A percentile compares a stretch with the other conserved stretches of the same genome.
Conservation (phyloP, 2,329 filamentous ascomycete genomes). For the Colletotrichum sidae region DNA sequence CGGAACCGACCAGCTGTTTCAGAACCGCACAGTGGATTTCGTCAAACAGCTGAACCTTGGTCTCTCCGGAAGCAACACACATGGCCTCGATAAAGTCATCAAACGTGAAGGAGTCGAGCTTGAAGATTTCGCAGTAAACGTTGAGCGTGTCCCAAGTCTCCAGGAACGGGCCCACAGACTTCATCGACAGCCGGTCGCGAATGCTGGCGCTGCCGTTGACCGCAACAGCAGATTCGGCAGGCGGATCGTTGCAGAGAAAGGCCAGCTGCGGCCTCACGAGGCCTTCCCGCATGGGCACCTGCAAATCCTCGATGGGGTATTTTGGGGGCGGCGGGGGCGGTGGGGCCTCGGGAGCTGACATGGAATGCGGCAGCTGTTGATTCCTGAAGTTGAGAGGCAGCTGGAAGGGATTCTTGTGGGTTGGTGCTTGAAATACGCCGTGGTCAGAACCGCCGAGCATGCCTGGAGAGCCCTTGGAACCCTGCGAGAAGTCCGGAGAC, state of each 20-base stretch:
- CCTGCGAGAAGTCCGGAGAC: constrained; percentile 46
- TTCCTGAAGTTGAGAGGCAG: constrained; percentile 57
- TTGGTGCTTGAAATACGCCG: constrained; percentile 52
- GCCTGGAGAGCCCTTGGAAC: constrained; percentile 57
- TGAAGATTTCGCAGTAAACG: constrained; percentile 96
- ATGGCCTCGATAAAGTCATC: constrained; percentile 95
- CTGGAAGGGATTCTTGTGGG: constrained; percentile 60
- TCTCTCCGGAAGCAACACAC: constrained; percentile 77
- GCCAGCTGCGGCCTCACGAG: constrained; percentile 79
- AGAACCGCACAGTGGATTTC: constrained; percentile 93
- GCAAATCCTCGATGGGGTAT: constrained; percentile 95
- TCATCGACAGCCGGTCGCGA: constrained; percentile 77
- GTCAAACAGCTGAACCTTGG: constrained; percentile 85
- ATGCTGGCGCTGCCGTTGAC: constrained; percentile 50
- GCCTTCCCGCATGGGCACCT: constrained; percentile 77
- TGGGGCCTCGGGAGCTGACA: constrained; percentile 59
- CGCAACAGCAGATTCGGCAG: constrained; percentile 55
- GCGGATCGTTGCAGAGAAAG: constrained; percentile 77
- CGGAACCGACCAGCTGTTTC: constrained; percentile 84
- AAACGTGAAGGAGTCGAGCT: constrained; percentile 96
- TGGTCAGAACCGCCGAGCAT: constrained; percentile 44
- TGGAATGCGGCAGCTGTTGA: constrained; percentile 54
- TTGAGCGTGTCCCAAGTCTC: constrained; percentile 98
- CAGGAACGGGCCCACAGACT: constrained; percentile 85
- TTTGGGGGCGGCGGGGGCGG: constrained; percentile 83